A percentile compares a stretch with the other conserved stretches of the same genome.
These are phyloP conservation scores for Aureobasidium leucospermi DNA, from an alignment of 2,329 filamentous ascomycete species.

Conservation along the genomic window DNA sequence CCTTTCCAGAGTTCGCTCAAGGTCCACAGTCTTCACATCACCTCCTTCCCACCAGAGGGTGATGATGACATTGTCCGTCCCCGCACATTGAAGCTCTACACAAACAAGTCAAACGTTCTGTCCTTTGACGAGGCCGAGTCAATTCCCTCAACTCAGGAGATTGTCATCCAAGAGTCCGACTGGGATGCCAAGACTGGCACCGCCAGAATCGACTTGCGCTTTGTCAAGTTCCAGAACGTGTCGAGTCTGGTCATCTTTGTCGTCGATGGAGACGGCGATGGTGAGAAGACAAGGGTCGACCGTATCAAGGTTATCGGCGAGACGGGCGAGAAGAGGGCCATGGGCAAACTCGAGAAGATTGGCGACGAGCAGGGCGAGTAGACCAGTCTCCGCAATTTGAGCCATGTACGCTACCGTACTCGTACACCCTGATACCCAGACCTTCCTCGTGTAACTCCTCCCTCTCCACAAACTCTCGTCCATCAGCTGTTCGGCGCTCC, in stretches of 20 bases:
- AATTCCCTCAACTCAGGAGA: slow-evolving; percentile 68
- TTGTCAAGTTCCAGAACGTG: slow-evolving; percentile 96
- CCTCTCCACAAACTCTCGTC: background rate
- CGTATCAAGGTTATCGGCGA: slow-evolving; percentile 77
- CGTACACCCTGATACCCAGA: background rate
- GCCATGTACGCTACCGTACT: background rate
- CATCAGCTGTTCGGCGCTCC: background rate
- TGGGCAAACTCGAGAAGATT: slow-evolving; percentile 94
- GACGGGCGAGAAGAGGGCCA: slow-evolving; percentile 80
- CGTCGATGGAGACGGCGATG: slow-evolving; percentile 66
- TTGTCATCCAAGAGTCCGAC: slow-evolving; percentile 66
- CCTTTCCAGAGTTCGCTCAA: slow-evolving; percentile 86
- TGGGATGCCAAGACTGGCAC: slow-evolving; percentile 56
- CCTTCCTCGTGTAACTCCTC: background rate
- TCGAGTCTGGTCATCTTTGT: slow-evolving; percentile 82
- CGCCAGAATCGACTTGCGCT: slow-evolving; percentile 59
- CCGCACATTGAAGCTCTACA: slow-evolving; percentile 75
- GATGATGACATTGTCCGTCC: slow-evolving; percentile 72
- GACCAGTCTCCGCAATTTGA: background rate
- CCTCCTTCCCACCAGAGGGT: slow-evolving; percentile 61
- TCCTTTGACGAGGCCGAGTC: slow-evolving; percentile 94
- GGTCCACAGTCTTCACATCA: slow-evolving; percentile 80
- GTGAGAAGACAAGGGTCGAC: slow-evolving; percentile 80
- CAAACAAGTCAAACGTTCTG: slow-evolving; percentile 81
- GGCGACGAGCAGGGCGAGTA: slow-evolving; percentile 64